Percentiles rank a stretch among this genome's conserved stretches.
Evolutionary conservation across 805 yeast genomes (phyloP).

Genomic region (Ogataea trehaloabstinens): DNA sequence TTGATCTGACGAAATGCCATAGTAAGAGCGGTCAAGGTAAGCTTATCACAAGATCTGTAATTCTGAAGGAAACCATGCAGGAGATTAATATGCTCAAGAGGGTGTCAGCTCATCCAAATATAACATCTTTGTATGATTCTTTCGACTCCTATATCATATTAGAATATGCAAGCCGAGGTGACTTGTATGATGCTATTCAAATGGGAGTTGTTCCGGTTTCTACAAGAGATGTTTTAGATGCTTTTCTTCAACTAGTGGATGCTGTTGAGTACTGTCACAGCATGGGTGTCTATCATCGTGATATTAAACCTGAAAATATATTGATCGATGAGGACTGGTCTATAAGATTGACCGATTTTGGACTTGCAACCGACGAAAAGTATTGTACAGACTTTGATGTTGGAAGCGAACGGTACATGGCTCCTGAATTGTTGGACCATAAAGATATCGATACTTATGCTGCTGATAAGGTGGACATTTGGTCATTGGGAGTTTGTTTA

Average conservation of each 20-base stretch:
- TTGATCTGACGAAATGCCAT: neutral
- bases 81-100: constrained; percentile 66
- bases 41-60: constrained; percentile 31
- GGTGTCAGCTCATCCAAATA: constrained; percentile 53
- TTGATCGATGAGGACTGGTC: constrained; percentile 55
- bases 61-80: constrained; percentile 58
- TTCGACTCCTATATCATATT: constrained; percentile 55
- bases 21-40: constrained; percentile 8
- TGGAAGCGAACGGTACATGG: constrained; percentile 92
- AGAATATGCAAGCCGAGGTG: constrained; percentile 88
- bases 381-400: constrained; percentile 74
- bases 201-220: constrained; percentile 59
- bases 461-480: constrained; percentile 79
- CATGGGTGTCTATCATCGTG: constrained; percentile 50
- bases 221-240: constrained; percentile 54
- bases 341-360: constrained; percentile 58
- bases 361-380: constrained; percentile 51
- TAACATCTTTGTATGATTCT: constrained; percentile 44
- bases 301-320: constrained; percentile 57
- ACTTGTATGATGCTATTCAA: constrained; percentile 76
- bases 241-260: constrained; percentile 46
- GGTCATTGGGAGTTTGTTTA: constrained; percentile 86
- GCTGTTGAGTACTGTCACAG: constrained; percentile 53
- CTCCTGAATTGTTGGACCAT: constrained; percentile 81
- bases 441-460: constrained; percentile 57